Evolutionary conservation across 352 stramenopile genomes (phyloP), one percentile per base, ranked within the genome.

Genomic region (Phytopythium oedochilum): DNA sequence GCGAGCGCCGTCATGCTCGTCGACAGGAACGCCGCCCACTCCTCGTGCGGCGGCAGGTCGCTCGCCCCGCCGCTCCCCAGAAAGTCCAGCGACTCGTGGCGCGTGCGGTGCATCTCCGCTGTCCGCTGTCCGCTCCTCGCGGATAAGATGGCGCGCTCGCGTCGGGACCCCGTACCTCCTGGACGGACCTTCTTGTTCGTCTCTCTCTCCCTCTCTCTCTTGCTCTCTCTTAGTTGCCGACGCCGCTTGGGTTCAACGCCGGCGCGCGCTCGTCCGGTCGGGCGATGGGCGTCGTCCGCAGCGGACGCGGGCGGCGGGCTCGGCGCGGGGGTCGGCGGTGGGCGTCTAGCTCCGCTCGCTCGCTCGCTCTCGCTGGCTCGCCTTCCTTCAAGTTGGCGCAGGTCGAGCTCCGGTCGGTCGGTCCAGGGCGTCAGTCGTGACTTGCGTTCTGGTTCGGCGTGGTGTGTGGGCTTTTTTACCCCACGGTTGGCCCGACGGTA

Each of bases 21-120:
- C 15, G 77, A 84, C 43, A 87, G 60, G 53, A 86, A 85, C 47
- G 79, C 64, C 15, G 74, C 70, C 77, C 77, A 87, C 49, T 87
- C 73, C 23, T 85, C 76, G 9, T 75, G 69, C 17, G 60, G 64
- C 50, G 60, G 61, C n/a, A 35, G 42, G 28, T 10, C 32, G 32
- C 46, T n/a, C 50, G 22, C n/a, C 22, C 36, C 25, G 23, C 36
- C 18, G 35, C 39, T 55, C 50, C 71, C 55, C 8, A 78, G 45
- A 53, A 75, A 78, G 45, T 86, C 75, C 36, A 86, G 71, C 61
- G 73, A 83, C 58, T 72, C 73, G 69, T 86, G 75, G n/a, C 75
- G 73, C 40, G 73, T 75, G 43, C 75, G 75, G 44, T 86, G 70
- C 75, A 86, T 83, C n/a, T n/a, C n/a, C n/a, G n/a, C n/a, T n/a